A percentile compares a stretch with the other conserved stretches of the same genome.
These are phyloP conservation scores for Podaxis sp. DNA, from an alignment of 768 basidiomycete genomes.

Conservation along the genomic window DNA sequence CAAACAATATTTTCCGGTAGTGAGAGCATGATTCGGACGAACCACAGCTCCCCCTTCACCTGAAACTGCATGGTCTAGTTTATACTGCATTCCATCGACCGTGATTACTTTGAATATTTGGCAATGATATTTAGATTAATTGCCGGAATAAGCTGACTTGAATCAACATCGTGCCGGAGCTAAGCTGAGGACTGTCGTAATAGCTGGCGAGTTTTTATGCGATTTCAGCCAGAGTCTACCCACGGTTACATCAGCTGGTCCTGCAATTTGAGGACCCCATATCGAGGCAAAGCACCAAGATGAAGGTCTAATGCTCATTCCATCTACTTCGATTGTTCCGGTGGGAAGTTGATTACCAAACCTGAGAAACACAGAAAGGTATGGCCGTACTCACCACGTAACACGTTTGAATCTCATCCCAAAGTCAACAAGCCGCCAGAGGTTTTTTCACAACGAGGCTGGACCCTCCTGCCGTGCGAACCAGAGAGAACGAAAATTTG, in stretches of 20 bases:
- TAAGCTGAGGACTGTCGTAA: not conserved
- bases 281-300: not conserved
- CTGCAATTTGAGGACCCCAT: not conserved
- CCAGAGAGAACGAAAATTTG: no score
- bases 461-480: no score
- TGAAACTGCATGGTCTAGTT: not conserved
- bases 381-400: no score
- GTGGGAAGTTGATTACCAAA: not conserved
- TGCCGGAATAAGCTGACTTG: not conserved
- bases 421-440: no score
- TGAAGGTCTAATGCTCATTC: not conserved
- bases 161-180: not conserved
- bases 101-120: not conserved
- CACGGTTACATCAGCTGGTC: not conserved
- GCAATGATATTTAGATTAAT: not conserved
- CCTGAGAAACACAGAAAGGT: no score
- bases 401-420: no score
- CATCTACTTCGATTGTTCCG: not conserved
- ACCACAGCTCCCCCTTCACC: not conserved
- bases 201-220: not conserved
- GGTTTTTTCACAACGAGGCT: no score
- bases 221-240: not conserved
- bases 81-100: not conserved
- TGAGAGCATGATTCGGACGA: not conserved
- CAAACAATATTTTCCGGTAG: not conserved